A percentile compares a stretch with the other conserved stretches of the same genome.
phyloP scores from a whole-genome alignment of 1,139 yeast species.

The Casaregolazyma lundiana region DNA sequence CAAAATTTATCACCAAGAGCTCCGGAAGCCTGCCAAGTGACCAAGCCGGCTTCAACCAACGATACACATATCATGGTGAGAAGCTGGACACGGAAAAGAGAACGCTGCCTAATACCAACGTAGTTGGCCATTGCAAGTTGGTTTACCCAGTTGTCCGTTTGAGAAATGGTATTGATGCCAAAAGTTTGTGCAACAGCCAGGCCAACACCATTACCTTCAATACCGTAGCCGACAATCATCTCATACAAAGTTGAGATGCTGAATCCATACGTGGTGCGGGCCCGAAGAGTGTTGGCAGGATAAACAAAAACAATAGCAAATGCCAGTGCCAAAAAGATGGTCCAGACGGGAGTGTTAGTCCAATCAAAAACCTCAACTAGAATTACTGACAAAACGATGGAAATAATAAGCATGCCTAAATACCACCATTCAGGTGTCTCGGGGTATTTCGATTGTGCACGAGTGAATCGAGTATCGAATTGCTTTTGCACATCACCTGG shows the following conservation, averaged over 20 bases:
- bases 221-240: conserved; percentile 56
- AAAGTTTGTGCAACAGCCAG: conserved; percentile 54
- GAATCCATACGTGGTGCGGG: conserved; percentile 52
- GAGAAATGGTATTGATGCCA: conserved; percentile 56
- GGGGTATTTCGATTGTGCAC: conserved; percentile 22
- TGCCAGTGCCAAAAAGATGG: conserved; percentile 52
- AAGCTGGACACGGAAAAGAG: conserved; percentile 54
- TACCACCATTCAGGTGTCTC: conserved; percentile 67
- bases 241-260: conserved; percentile 59
- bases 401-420: conserved; percentile 42
- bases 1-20: conserved; percentile 35
- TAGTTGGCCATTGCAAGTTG: conserved; percentile 59
- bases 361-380: conserved; percentile 42
- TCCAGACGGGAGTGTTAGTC: conserved; percentile 47
- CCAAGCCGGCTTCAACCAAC: conserved; percentile 45
- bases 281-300: conserved; percentile 43
- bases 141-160: conserved; percentile 52
- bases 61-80: conserved; percentile 37
- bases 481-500: conserved; percentile 3
- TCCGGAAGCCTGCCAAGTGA: conserved; percentile 44
- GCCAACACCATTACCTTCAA: conserved; percentile 61
- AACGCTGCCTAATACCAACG: conserved; percentile 53
- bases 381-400: conserved; percentile 48
- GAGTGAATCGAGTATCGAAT: conserved; percentile 7
- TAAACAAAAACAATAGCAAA: conserved; percentile 52